Evolutionary conservation across 148 eudicot species (phyloP), one percentile per base, ranked within the genome.

Genomic region (Silene latifolia): DNA sequence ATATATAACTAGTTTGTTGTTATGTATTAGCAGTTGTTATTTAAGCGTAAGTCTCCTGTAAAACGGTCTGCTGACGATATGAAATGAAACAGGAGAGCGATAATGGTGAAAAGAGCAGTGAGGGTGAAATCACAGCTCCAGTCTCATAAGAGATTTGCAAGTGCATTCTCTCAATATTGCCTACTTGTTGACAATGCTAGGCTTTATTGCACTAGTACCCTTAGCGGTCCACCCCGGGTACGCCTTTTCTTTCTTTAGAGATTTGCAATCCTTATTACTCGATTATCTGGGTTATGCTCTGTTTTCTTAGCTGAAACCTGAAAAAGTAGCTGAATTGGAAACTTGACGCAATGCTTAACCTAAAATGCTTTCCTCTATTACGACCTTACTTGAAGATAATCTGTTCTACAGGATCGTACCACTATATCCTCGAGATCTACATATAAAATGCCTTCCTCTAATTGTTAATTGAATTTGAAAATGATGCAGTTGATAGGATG

Each of bases 131-230:
- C 97, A 80, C 98, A 93, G 58, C 66, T 93, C 73, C 84, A 84
- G 72, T 93, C 98, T 10, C 98, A 93, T 84, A 91, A 89, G 83
- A 87, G 90, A 77, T 93, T 93, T 71, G 98, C 97, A 12, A 85
- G n/a, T 74, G 88, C 90, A 23, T 93, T 93, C 69, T 75, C 86
- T 4, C 79, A 56, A 39, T 93, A 93, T 65, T 89, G 90, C 63
- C 69, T 80, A 1, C 95, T 91, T 77, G 98, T 93, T n/a, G 98
- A 93, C 48, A 87, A 89, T 75, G 98, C 97, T 0, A 83, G 88
- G 80, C 91, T 93, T 18, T 93, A 88, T 56, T 89, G 90, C 77
- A 91, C 90, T 47, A 93, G 90, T 56, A 75, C 79, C 8, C 74
- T 86, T 0, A 82, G 84, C 29, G 84, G 85, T 7, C 90, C 91